Conservation (phyloP, 306 rosid genomes). For the Casuarina glauca region DNA sequence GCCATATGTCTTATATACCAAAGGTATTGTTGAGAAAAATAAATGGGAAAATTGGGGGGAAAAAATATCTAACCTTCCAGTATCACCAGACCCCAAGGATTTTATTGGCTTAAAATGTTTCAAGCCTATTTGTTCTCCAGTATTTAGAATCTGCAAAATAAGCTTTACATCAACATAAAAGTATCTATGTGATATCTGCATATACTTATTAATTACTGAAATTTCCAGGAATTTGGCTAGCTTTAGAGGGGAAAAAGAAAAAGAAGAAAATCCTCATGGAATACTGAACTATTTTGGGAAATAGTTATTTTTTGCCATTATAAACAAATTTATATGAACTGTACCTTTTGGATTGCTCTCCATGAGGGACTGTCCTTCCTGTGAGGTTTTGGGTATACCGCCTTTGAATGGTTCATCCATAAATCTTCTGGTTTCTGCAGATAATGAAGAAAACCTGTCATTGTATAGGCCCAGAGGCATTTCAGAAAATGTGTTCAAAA, state of each 20-base stretch:
- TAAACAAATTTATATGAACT: background rate
- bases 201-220: background rate
- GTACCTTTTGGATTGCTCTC: constrained; percentile 81
- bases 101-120: constrained; percentile 85
- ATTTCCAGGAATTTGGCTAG: background rate
- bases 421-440: constrained; percentile 96
- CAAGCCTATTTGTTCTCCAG: constrained; percentile 74
- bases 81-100: constrained; percentile 94
- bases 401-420: constrained; percentile 88
- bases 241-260: background rate
- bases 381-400: constrained; percentile 87
- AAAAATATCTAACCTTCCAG: constrained; percentile 68
- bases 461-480: constrained; percentile 20
- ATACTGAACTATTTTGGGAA: background rate
- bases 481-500: constrained; percentile 16
- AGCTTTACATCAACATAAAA: constrained; percentile 20
- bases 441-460: constrained; percentile 27
- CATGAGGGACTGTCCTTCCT: constrained; percentile 68
- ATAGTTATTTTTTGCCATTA: background rate
- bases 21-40: constrained; percentile 7
- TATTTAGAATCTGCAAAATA: constrained; percentile 64
- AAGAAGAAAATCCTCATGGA: background rate
- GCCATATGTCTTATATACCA: background rate
- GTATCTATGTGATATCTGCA: background rate
- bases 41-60: background rate